Conservation (phyloP, 305 asterid species). For the Fraxinus sp. region DNA sequence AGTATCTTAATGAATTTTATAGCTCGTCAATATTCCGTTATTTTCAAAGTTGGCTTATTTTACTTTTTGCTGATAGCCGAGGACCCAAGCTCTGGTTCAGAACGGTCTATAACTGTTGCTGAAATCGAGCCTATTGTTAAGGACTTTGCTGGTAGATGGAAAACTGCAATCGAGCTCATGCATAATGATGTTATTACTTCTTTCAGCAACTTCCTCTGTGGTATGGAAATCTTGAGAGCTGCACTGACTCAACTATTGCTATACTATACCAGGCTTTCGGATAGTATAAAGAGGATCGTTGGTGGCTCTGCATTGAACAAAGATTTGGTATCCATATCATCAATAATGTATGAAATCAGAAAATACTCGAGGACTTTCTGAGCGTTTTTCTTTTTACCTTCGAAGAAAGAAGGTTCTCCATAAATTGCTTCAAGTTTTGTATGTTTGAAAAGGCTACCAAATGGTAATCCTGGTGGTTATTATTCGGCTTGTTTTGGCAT, state of each 20-base stretch:
- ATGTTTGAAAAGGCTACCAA: background rate
- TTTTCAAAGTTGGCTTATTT: constrained; percentile 12
- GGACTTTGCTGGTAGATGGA: constrained; percentile 97
- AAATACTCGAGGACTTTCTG: constrained; percentile 81
- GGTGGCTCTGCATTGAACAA: constrained; percentile 84
- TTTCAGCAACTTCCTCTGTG: constrained; percentile 89
- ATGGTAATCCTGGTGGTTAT: background rate
- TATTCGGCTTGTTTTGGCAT: background rate
- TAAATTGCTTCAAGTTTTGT: background rate
- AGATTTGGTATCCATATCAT: constrained; percentile 91
- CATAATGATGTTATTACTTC: constrained; percentile 91
- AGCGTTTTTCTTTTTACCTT: background rate
- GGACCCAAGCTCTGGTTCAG: constrained; percentile 64
- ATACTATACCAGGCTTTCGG: constrained; percentile 88
- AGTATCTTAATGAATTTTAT: constrained; percentile 23
- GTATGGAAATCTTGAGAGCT: constrained; percentile 96
- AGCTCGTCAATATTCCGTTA: background rate
- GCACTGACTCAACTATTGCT: constrained; percentile 91
- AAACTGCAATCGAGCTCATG: constrained; percentile 93
- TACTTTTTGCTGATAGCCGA: constrained; percentile 50
- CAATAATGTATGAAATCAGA: constrained; percentile 88
- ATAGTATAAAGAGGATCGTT: constrained; percentile 71
- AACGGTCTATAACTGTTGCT: constrained; percentile 50
- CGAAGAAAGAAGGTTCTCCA: background rate
- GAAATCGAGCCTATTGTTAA: constrained; percentile 91